Base-by-base conservation (phyloP, 169 alveolate genomes). In the Cryptosporidium sp. region DNA sequence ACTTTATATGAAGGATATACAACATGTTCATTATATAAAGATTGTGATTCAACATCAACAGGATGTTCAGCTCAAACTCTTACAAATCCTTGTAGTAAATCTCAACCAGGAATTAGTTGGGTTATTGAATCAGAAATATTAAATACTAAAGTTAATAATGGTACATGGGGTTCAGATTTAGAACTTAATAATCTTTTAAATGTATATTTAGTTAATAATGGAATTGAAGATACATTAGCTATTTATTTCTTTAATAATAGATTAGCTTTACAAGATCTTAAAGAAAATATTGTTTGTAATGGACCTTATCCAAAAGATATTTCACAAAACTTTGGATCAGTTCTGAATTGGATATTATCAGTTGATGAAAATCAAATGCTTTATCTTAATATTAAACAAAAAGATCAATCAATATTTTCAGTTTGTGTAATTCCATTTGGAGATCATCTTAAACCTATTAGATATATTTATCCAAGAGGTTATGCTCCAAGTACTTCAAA, bases 381-480 rank as follows among this genome's bases (percentile, higher is more conserved):
- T 14, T 73, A 73, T n/a, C 68, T 73, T 3, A 73, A 73, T 14
- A 29, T 73, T 29, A 31, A 65, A 44, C 21, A 65, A n/a, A 31
- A 69, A 9, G 39, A 29, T 51, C 48, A 42, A 42, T 29, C 44
- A 18, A 26, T 51, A 5, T 65, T 48, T 21, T 48, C 75, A 23
- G 37, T 80, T 21, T 80, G 89, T 65, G 69, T 75, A n/a, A 44
- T 80, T 31, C 21, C 60, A 12, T 80, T 44, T 67, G 67, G 56
- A 21, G 44, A 39, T 26, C 60, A 80, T 39, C 70, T 80, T 2
- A 33, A 21, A 1, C 89, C 89, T 12, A 16, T 80, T 1, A 23
- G n/a, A 3, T 80, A 61, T 14, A 31, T 80, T 18, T 65, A 62
- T n/a, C 89, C 89, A 1, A 80, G 53, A 48, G 89, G 89, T 18